Percentiles rank a stretch among this genome's conserved stretches.
phyloP scores from a whole-genome alignment of 208 protist species.

The Trypanosomatidae sp. region DNA sequence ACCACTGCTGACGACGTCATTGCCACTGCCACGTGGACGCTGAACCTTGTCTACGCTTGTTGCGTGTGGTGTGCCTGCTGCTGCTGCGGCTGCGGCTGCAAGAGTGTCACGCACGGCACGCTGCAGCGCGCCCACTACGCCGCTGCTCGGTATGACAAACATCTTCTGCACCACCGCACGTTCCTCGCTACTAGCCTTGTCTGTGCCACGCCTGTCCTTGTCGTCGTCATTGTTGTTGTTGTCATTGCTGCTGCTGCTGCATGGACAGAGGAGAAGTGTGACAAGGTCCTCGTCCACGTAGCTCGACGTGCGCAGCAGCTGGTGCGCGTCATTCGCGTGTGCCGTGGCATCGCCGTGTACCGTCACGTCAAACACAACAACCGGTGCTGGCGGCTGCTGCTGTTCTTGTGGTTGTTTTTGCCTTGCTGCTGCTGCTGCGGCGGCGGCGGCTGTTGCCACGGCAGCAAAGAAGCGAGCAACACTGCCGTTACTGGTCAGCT shows the following conservation, averaged over 20 bases:
- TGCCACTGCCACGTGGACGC: too few relatives aligned
- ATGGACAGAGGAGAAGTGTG: constrained; percentile 21
- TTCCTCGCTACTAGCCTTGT: too few relatives aligned
- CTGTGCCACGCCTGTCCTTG: neutral
- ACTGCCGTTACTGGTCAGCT: constrained; percentile 8
- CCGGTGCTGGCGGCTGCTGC: neutral
- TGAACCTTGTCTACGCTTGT: too few relatives aligned
- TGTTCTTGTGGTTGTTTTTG: constrained; percentile 1
- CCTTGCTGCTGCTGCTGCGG: neutral
- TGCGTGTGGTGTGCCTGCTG: too few relatives aligned
- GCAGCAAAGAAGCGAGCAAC: constrained; percentile 8
- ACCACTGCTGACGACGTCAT: too few relatives aligned
- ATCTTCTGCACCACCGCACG: constrained; percentile 18
- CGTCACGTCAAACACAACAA: neutral
- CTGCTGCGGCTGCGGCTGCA: too few relatives aligned
- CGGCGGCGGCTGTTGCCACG: neutral
- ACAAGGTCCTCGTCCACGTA: constrained; percentile 30
- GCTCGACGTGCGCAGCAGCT: constrained; percentile 6
- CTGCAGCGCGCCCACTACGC: constrained; percentile 9
- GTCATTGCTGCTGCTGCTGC: neutral
- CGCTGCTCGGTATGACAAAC: constrained; percentile 25
- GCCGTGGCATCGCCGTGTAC: neutral
- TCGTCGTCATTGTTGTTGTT: neutral
- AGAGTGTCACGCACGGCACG: constrained; percentile 12
- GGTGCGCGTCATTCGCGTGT: too few relatives aligned